Base-by-base conservation (phyloP, 2,329 filamentous ascomycete species). In the Botryosphaeria dothidea region DNA sequence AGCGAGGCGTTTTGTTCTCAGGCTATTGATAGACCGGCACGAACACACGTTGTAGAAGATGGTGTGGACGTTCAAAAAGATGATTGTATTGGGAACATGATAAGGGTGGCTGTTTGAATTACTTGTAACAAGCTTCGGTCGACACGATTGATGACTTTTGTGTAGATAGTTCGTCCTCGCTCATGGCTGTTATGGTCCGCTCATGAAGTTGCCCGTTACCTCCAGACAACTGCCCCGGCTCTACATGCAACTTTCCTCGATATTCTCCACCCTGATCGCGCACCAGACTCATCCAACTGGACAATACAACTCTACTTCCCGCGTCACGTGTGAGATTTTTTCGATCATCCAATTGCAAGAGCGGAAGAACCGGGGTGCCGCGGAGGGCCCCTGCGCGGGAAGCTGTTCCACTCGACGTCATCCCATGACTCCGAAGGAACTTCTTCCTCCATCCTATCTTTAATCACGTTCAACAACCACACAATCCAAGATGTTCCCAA, bases 351-450 rank as follows among this genome's bases (percentile, higher is more conserved):
- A 8, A 43, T 45, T 52, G 23, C 56, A 49, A 61, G 29, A 1
- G 36, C 43, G 52, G 49, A 38, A 11, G 23, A 25, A 15, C 51
- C 49, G 17, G 51, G 51, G 46, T n/a, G n/a, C 31, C 13, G 27
- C 62, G 51, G 38, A 48, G 36, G 62, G 62, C 52, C 62, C 62
- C 23, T 64, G 62, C 62, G 41, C 46, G 1, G 5, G 19, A n/a
- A 61, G 63, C 52, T 61, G 36, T 41, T 31, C 38, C n/a, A 3
- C 7, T 49, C 45, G 54, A 65, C 63, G 63, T 65, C 63, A 65
- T 65, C 45, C 41, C 63, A 65, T 51, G 31, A 65, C 63, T 60
- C 29, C 19, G 25, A 27, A n/a, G 19, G 27, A 31, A 51, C 45
- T 27, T 61, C 54, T 23, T 21, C 34, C 25, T 19, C 19, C 31